These are phyloP conservation scores for Kluyveromyces sp. DNA, from an alignment of 1,139 yeast species.

Conservation along the genomic window DNA sequence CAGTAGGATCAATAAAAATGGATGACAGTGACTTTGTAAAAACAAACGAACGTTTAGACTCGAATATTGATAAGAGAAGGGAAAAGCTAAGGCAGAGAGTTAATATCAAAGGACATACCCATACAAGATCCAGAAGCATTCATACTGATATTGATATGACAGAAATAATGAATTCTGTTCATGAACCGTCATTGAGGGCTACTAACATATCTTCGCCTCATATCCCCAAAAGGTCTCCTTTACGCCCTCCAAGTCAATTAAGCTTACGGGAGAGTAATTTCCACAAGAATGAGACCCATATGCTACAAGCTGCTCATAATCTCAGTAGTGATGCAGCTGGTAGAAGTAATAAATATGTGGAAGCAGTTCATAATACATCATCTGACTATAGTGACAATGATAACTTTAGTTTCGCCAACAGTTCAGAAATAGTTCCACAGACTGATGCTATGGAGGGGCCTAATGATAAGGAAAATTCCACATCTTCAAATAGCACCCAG, in stretches of 20 bases:
- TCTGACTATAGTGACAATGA: neutral
- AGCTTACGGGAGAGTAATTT: neutral
- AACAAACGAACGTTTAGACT: constrained; percentile 10
- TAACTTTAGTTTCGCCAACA: constrained; percentile 1
- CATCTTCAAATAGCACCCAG: neutral
- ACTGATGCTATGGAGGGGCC: neutral
- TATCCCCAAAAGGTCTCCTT: constrained; percentile 19
- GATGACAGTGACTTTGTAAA: constrained; percentile 15
- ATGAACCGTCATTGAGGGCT: neutral
- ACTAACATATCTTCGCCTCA: neutral
- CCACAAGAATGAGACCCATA: neutral
- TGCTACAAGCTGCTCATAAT: neutral
- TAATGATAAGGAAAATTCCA: neutral
- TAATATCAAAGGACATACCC: constrained; percentile 16
- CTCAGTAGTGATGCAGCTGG: too few species aligned
- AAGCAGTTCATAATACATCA: neutral
- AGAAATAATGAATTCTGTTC: constrained; percentile 6
- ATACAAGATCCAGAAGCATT: constrained; percentile 25
- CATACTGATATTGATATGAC: constrained; percentile 13
- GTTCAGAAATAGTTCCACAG: neutral
- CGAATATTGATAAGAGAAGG: constrained; percentile 19
- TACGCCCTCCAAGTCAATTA: constrained; percentile 10
- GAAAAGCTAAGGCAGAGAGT: constrained; percentile 11
- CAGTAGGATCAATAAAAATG: neutral
- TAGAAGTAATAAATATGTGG: neutral